These are phyloP conservation scores for Tephrocybe sp. DNA, from an alignment of 768 basidiomycete genomes.

Conservation along the genomic window DNA sequence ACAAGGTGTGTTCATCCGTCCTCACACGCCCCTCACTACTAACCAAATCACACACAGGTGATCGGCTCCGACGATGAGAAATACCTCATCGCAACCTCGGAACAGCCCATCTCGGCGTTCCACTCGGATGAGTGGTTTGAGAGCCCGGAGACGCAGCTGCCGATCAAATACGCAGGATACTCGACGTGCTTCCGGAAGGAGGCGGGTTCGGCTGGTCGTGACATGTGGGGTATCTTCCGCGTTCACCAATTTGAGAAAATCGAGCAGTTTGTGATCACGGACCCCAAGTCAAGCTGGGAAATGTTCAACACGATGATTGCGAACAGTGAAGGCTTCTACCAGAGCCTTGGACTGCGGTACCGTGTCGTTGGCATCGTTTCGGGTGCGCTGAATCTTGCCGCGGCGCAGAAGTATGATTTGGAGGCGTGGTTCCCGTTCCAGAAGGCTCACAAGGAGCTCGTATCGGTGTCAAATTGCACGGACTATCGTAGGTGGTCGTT, in stretches of 20 bases:
- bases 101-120: constrained; percentile 96
- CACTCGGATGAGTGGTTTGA: constrained; percentile 99
- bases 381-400: constrained; percentile 94
- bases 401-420: constrained; percentile 95
- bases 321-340: constrained; percentile 93
- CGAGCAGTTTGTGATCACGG: constrained; percentile 95
- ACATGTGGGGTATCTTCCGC: constrained; percentile 99
- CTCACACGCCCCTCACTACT: neutral
- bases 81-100: constrained; percentile 98
- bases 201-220: constrained; percentile 94
- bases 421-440: constrained; percentile 99
- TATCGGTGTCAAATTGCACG: constrained; percentile 97
- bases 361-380: constrained; percentile 94
- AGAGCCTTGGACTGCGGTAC: constrained; percentile 91
- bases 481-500: constrained; percentile 83
- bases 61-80: constrained; percentile 93
- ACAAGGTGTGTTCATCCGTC: constrained; percentile 68
- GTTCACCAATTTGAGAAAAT: constrained; percentile 99
- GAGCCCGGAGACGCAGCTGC: constrained; percentile 88
- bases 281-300: constrained; percentile 92
- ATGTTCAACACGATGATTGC: constrained; percentile 91
- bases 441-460: constrained; percentile 93
- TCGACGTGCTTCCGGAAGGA: constrained; percentile 99
- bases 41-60: constrained; percentile 45
- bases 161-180: constrained; percentile 84